Percentiles rank a stretch among this genome's conserved stretches.
These are phyloP conservation scores for Skeletonema potamos DNA, from an alignment of 108 stramenopile species.

Conservation along the genomic window DNA sequence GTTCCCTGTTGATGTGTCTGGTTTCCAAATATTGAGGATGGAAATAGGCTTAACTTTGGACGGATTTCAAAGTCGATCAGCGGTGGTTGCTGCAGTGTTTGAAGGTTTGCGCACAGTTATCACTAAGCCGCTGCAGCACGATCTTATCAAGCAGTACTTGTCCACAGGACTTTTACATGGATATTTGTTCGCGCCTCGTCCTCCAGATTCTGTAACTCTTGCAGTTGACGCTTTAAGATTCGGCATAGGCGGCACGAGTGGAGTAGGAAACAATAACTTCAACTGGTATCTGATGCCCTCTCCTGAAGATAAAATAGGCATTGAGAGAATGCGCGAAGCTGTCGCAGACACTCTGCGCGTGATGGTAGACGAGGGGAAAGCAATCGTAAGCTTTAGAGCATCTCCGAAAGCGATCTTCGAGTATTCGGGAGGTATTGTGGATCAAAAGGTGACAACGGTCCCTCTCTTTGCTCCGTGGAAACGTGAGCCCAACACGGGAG, in stretches of 20 bases:
- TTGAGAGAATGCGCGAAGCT: slow-evolving; percentile 38
- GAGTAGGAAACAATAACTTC: slow-evolving; percentile 45
- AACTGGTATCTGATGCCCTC: slow-evolving; percentile 65
- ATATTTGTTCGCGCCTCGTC: slow-evolving; percentile 61
- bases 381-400: slow-evolving; percentile 62
- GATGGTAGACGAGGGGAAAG: slow-evolving; percentile 59
- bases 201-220: slow-evolving; percentile 77
- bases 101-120: slow-evolving; percentile 49
- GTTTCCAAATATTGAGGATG: slow-evolving; percentile 73
- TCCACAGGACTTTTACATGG: slow-evolving; percentile 66
- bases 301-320: slow-evolving; percentile 39
- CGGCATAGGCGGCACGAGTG: slow-evolving; percentile 53
- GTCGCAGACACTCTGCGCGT: slow-evolving; percentile 40
- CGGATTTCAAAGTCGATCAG: slow-evolving; percentile 71
- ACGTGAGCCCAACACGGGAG: slow-evolving; percentile 58
- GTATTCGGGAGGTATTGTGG: slow-evolving; percentile 33
- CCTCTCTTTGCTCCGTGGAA: slow-evolving; percentile 58
- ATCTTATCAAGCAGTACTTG: slow-evolving; percentile 66
- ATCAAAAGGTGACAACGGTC: slow-evolving; percentile 46
- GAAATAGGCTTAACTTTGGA: slow-evolving; percentile 65
- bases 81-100: slow-evolving; percentile 70
- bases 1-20: slow-evolving; percentile 72
- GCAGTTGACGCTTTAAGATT: slow-evolving; percentile 74
- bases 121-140: slow-evolving; percentile 36
- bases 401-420: slow-evolving; percentile 53